phyloP scores from a whole-genome alignment of 2,329 filamentous ascomycete species.

The Sporothrix mexicana region DNA sequence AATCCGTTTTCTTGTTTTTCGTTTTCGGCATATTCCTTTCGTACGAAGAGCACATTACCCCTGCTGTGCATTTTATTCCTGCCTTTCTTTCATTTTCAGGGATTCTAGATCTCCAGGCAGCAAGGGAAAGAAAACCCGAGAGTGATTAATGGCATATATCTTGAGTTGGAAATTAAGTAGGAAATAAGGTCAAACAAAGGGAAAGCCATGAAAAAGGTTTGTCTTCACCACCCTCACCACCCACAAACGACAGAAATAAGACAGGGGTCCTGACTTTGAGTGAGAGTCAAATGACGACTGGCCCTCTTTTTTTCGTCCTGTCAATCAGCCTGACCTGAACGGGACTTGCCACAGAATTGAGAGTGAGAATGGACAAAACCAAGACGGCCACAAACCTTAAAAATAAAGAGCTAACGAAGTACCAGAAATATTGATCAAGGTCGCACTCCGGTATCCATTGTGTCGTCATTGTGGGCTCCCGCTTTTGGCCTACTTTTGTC shows the following conservation, averaged over 20 bases:
- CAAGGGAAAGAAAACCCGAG: neutral
- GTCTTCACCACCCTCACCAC: neutral
- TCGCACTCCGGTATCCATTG: neutral
- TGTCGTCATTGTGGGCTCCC: neutral
- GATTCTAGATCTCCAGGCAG: conserved; percentile 1
- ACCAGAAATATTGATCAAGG: neutral
- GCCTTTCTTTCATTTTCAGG: neutral
- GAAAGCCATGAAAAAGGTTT: neutral
- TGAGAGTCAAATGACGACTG: neutral
- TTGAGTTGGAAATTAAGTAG: neutral
- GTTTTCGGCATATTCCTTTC: neutral
- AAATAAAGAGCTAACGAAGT: too few species aligned
- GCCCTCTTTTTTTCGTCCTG: neutral
- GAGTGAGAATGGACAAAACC: neutral
- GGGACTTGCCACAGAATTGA: neutral
- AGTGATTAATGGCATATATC: neutral
- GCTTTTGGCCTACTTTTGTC: neutral
- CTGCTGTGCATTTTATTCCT: neutral
- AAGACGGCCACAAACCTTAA: neutral
- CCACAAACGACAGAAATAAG: neutral
- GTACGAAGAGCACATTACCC: neutral
- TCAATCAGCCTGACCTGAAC: conserved; percentile 15
- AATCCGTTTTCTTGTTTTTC: neutral
- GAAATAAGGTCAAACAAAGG: neutral
- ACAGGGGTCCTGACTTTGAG: neutral